A percentile compares a stretch with the other conserved stretches of the same genome.
Conservation (phyloP, 1,284 basidiomycete genomes). For the Ceratobasidium sp. region DNA sequence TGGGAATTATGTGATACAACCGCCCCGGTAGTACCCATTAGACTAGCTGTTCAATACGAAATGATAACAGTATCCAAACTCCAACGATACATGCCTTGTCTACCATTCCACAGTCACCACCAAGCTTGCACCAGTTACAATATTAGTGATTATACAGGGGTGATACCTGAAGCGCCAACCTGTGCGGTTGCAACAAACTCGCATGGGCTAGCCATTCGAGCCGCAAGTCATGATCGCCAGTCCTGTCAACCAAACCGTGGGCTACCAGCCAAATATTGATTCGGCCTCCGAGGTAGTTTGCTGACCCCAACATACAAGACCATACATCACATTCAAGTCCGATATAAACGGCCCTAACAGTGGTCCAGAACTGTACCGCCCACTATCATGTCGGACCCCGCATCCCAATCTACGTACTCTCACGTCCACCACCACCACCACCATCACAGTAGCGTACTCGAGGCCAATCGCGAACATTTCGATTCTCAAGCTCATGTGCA, state of each 20-base stretch:
- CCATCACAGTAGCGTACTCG: background rate
- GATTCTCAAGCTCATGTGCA: conserved; percentile 31
- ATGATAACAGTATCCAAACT: too few species aligned
- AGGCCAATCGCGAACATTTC: conserved; percentile 36
- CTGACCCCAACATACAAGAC: background rate
- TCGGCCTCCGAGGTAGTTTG: background rate
- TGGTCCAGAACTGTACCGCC: background rate
- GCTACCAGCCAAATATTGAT: background rate
- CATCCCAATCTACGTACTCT: background rate
- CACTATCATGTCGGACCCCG: background rate
- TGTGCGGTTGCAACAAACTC: background rate
- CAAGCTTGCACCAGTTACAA: too few species aligned
- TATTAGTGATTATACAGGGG: too few species aligned
- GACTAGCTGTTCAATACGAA: too few species aligned
- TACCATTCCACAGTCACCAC: too few species aligned
- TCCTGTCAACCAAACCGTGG: background rate
- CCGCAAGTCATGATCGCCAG: background rate
- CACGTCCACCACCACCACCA: background rate
- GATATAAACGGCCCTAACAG: background rate
- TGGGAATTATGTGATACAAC: too few species aligned
- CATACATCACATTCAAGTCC: background rate
- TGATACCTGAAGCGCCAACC: too few species aligned
- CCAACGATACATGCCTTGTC: too few species aligned
- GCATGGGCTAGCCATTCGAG: background rate
- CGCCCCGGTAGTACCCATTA: too few species aligned